phyloP scores from a whole-genome alignment of 2,329 filamentous ascomycete species.

The Coniochaeta hoffmannii region DNA sequence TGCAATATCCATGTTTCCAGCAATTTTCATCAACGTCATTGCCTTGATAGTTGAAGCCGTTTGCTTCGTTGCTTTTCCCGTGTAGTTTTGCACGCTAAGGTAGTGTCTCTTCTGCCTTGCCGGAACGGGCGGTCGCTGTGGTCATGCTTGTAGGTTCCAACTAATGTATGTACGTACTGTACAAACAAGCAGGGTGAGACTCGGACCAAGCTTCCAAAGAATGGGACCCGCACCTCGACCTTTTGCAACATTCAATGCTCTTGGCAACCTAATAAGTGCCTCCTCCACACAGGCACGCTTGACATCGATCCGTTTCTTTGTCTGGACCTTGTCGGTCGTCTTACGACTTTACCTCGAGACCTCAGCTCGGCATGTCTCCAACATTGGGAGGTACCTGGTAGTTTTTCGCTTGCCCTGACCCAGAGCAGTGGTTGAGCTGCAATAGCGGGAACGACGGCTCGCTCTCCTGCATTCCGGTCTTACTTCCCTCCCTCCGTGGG shows the following conservation, averaged over 20 bases:
- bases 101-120: neutral
- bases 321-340: neutral
- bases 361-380: neutral
- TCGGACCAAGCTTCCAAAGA: neutral
- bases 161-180: too few relatives aligned
- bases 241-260: neutral
- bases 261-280: neutral
- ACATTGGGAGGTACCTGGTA: neutral
- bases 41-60: too few relatives aligned
- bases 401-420: neutral
- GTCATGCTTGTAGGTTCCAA: neutral
- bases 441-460: conserved; percentile 1
- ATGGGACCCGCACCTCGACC: neutral
- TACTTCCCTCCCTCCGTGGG: neutral
- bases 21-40: too few relatives aligned
- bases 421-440: neutral
- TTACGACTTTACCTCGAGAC: neutral
- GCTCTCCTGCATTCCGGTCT: neutral
- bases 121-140: neutral
- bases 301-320: neutral
- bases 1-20: too few relatives aligned
- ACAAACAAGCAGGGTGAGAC: too few relatives aligned
- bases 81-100: neutral
- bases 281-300: neutral
- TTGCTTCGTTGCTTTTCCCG: too few relatives aligned